Evolutionary conservation across 2,329 filamentous ascomycete species (phyloP), one percentile per base, ranked within the genome.

Genomic region (Pseudogymnoascus sp.): DNA sequence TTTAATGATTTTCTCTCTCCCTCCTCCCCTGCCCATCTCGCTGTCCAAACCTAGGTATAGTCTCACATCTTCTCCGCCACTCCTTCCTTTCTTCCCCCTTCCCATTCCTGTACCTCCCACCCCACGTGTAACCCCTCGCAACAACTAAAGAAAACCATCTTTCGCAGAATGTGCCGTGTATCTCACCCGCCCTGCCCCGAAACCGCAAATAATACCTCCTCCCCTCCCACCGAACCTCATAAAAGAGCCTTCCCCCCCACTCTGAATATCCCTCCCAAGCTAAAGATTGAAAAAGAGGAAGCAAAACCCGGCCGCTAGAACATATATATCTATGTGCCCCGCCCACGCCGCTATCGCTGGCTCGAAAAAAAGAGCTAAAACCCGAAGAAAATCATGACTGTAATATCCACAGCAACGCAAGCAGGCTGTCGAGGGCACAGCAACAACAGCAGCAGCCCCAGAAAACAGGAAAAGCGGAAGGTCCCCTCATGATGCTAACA

Each of bases 351-450:
- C 46, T 34, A 34, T 31, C 25, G 8, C n/a, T 56, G 5, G 25
- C 46, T 53, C 25, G 5, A 1, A 31, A 56, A 56, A 18, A 53
- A 25, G 25, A 18, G 46, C 46, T 1, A 18, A 56, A 34, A 56
- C 23, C 21, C 14, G 12, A 5, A 28, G 7, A 53, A 53, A 56
- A 16, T 34, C 46, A 56, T 56, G 12, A 56, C 46, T 56, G 46
- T 56, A 56, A 16, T 56, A 56, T n/a, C 43, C 46, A 56, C 46
- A 56, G 9, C n/a, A 56, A 31, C n/a, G 46, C 46, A 56, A 56
- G 25, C 46, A 31, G 46, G 46, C 46, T 56, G 5, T 34, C 25
- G n/a, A 56, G n/a, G 28, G 28, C 5, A 1, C 23, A 43, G 40
- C 38, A 43, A 7, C 16, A 40, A n/a, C 14, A 42, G 14, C 14